These are phyloP conservation scores for Camellia japonica DNA, from an alignment of 148 eudicot genomes.

Conservation along the genomic window DNA sequence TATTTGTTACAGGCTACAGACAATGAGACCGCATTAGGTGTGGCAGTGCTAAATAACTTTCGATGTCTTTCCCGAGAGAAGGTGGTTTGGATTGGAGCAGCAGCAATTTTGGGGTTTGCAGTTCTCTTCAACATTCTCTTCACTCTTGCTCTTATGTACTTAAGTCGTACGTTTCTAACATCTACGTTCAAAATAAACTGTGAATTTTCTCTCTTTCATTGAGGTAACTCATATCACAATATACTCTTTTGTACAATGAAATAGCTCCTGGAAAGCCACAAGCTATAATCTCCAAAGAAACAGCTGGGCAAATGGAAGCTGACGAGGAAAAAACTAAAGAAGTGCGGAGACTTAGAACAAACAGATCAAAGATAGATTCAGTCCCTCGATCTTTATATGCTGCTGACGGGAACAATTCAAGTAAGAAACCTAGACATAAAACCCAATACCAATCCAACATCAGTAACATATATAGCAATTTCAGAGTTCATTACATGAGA, in stretches of 20 bases:
- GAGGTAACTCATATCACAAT: neutral
- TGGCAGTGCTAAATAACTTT: conserved; percentile 60
- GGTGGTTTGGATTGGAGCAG: conserved; percentile 95
- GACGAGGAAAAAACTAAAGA: conserved; percentile 34
- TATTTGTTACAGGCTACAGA: conserved; percentile 61
- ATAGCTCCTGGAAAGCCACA: conserved; percentile 29
- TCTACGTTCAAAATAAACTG: neutral
- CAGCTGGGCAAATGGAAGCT: conserved; percentile 41
- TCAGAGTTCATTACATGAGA: neutral
- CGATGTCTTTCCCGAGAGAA: conserved; percentile 42
- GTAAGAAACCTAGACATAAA: conserved; percentile 20
- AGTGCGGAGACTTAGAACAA: conserved; percentile 33
- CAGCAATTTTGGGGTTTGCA: conserved; percentile 65
- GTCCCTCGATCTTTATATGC: conserved; percentile 36
- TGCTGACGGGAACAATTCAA: conserved; percentile 39
- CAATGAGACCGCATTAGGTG: conserved; percentile 48
- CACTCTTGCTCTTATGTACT: conserved; percentile 76
- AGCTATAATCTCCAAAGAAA: conserved; percentile 32
- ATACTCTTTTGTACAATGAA: neutral
- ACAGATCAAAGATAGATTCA: conserved; percentile 36
- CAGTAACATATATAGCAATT: neutral
- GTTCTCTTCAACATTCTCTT: conserved; percentile 61
- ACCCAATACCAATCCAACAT: neutral
- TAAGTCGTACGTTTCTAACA: conserved; percentile 62
- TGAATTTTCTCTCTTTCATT: neutral